Percentiles rank a stretch among this genome's conserved stretches.
These are phyloP conservation scores for Solanum pennellii DNA, from an alignment of 257 asterid species.

Conservation along the genomic window DNA sequence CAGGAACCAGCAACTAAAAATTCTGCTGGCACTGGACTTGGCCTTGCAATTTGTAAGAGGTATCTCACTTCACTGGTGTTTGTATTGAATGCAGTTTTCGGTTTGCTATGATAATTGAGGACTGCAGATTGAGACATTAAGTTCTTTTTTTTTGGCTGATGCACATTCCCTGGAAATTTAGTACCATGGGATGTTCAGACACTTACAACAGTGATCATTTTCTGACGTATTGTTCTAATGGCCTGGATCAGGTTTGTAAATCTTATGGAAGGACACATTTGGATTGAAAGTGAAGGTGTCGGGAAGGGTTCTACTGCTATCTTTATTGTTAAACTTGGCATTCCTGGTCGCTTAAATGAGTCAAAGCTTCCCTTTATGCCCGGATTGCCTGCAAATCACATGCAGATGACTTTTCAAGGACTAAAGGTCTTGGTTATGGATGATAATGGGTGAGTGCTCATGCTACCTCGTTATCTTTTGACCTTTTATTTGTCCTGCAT, in stretches of 20 bases:
- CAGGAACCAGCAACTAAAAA: constrained; percentile 60
- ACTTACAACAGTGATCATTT: background rate
- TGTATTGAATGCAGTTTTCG: background rate
- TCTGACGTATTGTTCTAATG: background rate
- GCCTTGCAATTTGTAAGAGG: constrained; percentile 95
- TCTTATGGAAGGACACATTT: constrained; percentile 93
- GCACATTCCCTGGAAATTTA: background rate
- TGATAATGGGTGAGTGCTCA: constrained; percentile 56
- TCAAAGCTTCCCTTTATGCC: constrained; percentile 32
- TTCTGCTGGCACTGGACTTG: constrained; percentile 88
- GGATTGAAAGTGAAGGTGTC: constrained; percentile 92
- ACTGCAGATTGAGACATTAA: background rate
- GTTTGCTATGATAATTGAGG: background rate
- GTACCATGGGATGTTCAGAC: background rate
- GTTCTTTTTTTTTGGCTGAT: background rate
- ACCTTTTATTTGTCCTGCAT: background rate
- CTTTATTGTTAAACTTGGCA: constrained; percentile 73
- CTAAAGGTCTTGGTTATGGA: constrained; percentile 83
- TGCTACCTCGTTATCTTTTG: background rate
- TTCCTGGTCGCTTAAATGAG: constrained; percentile 51
- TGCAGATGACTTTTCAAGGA: constrained; percentile 45
- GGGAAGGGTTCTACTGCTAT: constrained; percentile 82
- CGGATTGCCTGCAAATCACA: constrained; percentile 43
- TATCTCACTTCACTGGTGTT: constrained; percentile 4
- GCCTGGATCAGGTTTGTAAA: constrained; percentile 57